Conservation (phyloP, 75 land plant species). For the Pinus tabuliformis region DNA sequence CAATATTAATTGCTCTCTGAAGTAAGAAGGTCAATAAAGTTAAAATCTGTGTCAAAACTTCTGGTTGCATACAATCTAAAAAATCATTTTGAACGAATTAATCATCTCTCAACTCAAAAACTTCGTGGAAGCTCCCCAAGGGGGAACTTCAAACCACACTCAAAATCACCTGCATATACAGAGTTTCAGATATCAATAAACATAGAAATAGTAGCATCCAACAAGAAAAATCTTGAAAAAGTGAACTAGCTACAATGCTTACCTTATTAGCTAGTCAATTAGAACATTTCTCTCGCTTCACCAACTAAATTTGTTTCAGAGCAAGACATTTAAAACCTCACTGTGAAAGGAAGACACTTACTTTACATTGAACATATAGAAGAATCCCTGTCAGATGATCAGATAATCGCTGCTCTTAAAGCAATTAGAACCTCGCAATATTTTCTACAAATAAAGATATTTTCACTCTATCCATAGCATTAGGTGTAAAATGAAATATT, state of each 20-base stretch:
- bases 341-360: background rate
- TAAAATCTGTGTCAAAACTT: background rate
- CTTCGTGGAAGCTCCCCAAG: background rate
- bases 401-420: slow-evolving; percentile 3
- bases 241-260: background rate
- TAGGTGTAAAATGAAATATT: background rate
- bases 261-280: background rate
- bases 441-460: background rate
- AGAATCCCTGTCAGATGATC: background rate
- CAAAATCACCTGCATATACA: slow-evolving; percentile 9
- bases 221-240: background rate
- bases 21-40: background rate
- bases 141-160: background rate
- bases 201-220: background rate
- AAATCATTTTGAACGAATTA: slow-evolving; percentile 5
- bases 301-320: background rate
- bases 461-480: background rate
- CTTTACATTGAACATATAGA: background rate
- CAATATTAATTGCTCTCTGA: background rate
- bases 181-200: background rate
- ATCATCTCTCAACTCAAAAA: background rate
- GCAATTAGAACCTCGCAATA: background rate
- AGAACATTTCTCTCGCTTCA: background rate
- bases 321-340: background rate
- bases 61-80: background rate